Evolutionary conservation across 2,329 filamentous ascomycete species (phyloP).

Genomic region (Penicillium sp.): DNA sequence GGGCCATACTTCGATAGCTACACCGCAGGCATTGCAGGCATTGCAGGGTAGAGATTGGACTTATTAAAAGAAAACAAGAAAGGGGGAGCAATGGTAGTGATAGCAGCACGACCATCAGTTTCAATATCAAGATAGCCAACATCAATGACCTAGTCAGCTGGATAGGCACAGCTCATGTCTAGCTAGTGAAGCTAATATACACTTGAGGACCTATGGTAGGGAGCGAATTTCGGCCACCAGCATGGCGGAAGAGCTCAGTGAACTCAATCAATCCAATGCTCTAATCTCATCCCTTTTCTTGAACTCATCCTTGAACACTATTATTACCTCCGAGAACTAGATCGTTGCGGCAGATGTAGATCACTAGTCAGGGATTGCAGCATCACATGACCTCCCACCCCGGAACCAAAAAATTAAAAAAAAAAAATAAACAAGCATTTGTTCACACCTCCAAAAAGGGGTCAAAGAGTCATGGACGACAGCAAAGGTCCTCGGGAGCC

Average conservation of each 20-base stretch:
- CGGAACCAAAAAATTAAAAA: constrained; percentile 10
- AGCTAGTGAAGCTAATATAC: no score
- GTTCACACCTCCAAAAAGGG: neutral
- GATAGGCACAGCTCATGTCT: no score
- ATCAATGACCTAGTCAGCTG: no score
- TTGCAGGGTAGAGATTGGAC: no score
- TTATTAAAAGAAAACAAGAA: no score
- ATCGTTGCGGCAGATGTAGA: neutral
- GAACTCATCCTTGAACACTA: neutral
- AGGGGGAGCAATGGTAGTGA: no score
- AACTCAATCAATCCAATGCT: neutral
- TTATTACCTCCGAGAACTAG: neutral
- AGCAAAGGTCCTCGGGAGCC: constrained; percentile 12
- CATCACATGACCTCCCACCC: constrained; percentile 19
- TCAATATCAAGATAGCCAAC: no score
- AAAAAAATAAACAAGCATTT: constrained; percentile 7
- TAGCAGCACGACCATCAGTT: no score
- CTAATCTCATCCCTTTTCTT: neutral
- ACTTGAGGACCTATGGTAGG: no score
- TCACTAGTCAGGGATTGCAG: constrained; percentile 1
- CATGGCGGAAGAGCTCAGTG: neutral
- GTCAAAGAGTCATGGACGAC: constrained; percentile 16
- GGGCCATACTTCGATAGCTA: no score
- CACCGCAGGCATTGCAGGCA: no score
- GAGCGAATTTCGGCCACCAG: neutral